Base-by-base conservation (phyloP, 345 rosid genomes). In the Lepidium aucheri region DNA sequence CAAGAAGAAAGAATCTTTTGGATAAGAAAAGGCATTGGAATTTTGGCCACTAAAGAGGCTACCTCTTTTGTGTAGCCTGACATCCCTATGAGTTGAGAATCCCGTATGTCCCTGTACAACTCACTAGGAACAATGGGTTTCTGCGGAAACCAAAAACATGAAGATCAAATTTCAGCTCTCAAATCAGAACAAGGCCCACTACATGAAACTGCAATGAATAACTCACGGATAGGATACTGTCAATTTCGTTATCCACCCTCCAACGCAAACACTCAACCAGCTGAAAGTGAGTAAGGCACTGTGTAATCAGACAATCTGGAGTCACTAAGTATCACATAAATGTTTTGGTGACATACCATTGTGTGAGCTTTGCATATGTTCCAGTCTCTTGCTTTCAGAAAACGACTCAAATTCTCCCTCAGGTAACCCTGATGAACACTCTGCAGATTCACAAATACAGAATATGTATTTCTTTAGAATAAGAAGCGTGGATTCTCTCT, bases 51-150 rank as follows among this genome's bases (percentile, higher is more conserved):
- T 53, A 10, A 44, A 40, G 28, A 24, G 14, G 63, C 68, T 69
- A 94, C 99, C 92, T 94, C 97, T 85, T 76, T 85, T 42, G 97
- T 84, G 83, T 84, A 90, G 35, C 99, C 99, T 4, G 99, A 83
- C 90, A 94, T 71, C 74, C 99, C 99, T 62, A 90, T 82, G 47
- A 90, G 92, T 43, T 90, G 96, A 42, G 97, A 88, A 76, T 94
- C 95, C 9, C 97, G 88, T 28, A 94, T 80, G 32, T 76, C 79
- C 74, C 84, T 81, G 70, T 88, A 90, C 41, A 88, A 56, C 57
- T 88, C 87, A n/a, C 75, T 42, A 63, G 97, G 97, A 58, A 86
- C 73, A 33, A 94, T 90, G 32, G 99, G 96, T 81, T 82, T 94
- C 99, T 94, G 86, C 24, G 10, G 14, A 72, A 57, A 64, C 53